Evolutionary conservation across 2,329 filamentous ascomycete genomes (phyloP).

Genomic region (Ceratocystis smalleyi): DNA sequence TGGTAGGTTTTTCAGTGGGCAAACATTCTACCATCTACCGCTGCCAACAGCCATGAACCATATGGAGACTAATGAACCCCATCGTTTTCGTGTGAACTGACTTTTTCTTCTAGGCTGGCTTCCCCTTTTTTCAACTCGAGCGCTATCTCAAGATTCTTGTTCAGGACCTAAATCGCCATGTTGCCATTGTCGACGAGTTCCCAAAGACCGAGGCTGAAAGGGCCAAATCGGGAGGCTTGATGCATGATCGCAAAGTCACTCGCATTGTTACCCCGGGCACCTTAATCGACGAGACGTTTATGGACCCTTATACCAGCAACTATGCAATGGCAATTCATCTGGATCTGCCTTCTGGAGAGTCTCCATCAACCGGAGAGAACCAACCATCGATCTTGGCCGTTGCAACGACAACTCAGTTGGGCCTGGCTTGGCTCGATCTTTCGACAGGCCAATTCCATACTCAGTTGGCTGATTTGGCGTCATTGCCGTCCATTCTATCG

Average conservation of each 20-base stretch:
- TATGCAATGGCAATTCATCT: slow-evolving; percentile 72
- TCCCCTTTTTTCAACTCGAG: slow-evolving; percentile 84
- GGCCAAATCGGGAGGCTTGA: slow-evolving; percentile 50
- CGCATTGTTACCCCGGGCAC: slow-evolving; percentile 89
- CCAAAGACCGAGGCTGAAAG: slow-evolving; percentile 51
- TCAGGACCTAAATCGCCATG: slow-evolving; percentile 76
- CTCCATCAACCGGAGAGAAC: background rate
- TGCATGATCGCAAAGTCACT: slow-evolving; percentile 73
- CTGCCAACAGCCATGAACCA: background rate
- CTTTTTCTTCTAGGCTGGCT: slow-evolving; percentile 51
- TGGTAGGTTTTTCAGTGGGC: slow-evolving; percentile 40
- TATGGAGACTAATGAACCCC: background rate
- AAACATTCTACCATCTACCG: background rate
- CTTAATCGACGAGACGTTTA: slow-evolving; percentile 92
- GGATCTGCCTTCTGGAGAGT: background rate
- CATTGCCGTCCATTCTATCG: slow-evolving; percentile 65
- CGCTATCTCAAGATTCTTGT: slow-evolving; percentile 86
- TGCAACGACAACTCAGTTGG: slow-evolving; percentile 30
- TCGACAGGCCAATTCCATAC: slow-evolving; percentile 92
- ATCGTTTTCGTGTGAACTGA: background rate
- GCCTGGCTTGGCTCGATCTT: slow-evolving; percentile 84
- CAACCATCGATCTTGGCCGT: background rate
- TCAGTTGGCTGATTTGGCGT: slow-evolving; percentile 53
- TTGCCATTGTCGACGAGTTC: slow-evolving; percentile 89
- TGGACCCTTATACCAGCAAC: slow-evolving; percentile 87